Base-by-base conservation (phyloP, 257 asterid genomes). In the Echites panduratus region DNA sequence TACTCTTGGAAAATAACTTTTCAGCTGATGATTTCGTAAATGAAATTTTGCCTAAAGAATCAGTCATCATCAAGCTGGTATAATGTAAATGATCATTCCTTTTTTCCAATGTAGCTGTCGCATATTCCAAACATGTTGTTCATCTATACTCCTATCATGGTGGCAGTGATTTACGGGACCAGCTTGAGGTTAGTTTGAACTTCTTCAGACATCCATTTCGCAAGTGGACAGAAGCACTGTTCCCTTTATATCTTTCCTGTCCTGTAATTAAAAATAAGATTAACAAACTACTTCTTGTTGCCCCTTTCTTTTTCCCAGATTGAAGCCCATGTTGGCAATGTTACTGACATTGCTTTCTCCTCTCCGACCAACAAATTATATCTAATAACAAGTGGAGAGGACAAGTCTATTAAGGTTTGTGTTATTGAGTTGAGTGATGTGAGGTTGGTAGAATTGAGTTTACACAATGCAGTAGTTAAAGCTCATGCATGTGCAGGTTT, bases 71-170 rank as follows among this genome's bases (percentile, higher is more conserved):
- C 7, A 5, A 9, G 35, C 43, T 49, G 61, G 10, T 29, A 49
- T 17, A 29, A 29, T 20, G 9, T 35, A 70, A 44, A 35, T 10
- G 48, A n/a, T 74, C 40, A 47, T 75, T 75, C 35, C 58, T 27
- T 4, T 44, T 75, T 41, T 45, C 74, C 6, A 0, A 74, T 79
- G 44, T 80, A 90, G 96, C 92, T 71, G 95, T 85, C 71, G 92
- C 96, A 32, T 88, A 86, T 85, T 88, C 96, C n/a, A 88, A 84
- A 81, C 87, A 86, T 87, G 88, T 88, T 75, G 81, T 88, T 80
- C 96, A 86, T 43, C 66, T 90, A 45, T 84, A 80, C 83, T 80
- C 89, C 68, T 84, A 81, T 73, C 63, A 62, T 20, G 85, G 85
- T 13, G 80, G 80, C 3, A 80, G 76, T 70, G 89, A 87, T 71